A percentile compares a stretch with the other conserved stretches of the same genome.
Conservation (phyloP, 2,329 filamentous ascomycete genomes). For the Pseudocercospora crystallina region DNA sequence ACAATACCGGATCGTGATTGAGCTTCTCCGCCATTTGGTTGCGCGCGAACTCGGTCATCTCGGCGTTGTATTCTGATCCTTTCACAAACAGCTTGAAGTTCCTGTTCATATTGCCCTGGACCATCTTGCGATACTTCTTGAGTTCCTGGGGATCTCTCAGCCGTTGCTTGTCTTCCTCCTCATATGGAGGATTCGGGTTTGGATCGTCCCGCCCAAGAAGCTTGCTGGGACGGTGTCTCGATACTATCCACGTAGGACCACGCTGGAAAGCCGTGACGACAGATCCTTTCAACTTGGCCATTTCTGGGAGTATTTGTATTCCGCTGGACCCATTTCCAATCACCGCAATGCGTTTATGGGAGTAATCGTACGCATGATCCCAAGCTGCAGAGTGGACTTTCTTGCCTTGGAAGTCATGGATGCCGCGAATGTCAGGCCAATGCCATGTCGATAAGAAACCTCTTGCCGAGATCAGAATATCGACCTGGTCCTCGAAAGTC, state of each 20-base stretch:
- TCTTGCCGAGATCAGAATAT: constrained; percentile 39
- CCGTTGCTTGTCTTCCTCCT: constrained; percentile 29
- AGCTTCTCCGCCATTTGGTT: constrained; percentile 56
- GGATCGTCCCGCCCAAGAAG: constrained; percentile 21
- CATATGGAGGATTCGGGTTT: constrained; percentile 28
- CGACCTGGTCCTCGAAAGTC: constrained; percentile 31
- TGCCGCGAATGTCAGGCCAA: constrained; percentile 39
- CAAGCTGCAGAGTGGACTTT: constrained; percentile 38
- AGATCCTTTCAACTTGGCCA: constrained; percentile 34
- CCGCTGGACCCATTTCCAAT: constrained; percentile 39
- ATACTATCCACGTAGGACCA: constrained; percentile 42
- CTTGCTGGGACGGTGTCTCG: constrained; percentile 10
- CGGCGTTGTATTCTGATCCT: constrained; percentile 48
- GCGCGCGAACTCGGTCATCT: constrained; percentile 49
- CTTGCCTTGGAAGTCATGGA: constrained; percentile 37
- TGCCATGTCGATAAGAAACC: constrained; percentile 29
- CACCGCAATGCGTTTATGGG: constrained; percentile 33
- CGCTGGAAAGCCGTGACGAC: constrained; percentile 39
- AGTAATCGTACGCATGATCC: constrained; percentile 33
- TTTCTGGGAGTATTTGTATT: constrained; percentile 41
- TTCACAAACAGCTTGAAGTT: constrained; percentile 46
- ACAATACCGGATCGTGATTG: constrained; percentile 54
- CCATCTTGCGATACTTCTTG: constrained; percentile 44
- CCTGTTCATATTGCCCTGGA: constrained; percentile 46
- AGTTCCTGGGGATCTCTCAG: constrained; percentile 42